Evolutionary conservation across 768 basidiomycete genomes (phyloP).

Genomic region (Boletus huronensis): DNA sequence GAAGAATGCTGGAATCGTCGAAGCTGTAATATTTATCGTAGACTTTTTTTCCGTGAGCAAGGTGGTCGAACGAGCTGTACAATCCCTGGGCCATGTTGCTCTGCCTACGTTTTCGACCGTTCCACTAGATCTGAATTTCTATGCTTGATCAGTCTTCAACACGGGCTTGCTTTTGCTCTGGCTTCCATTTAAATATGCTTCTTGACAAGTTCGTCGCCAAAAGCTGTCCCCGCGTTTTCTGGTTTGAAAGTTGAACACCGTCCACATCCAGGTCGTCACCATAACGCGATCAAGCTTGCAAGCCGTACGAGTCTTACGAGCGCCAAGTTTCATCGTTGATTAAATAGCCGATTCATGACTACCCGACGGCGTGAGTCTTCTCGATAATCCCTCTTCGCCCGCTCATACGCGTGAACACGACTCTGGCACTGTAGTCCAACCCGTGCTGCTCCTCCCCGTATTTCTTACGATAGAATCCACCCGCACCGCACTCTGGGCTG

Average conservation of each 20-base stretch:
- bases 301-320: neutral
- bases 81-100: neutral
- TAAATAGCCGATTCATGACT: neutral
- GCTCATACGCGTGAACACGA: neutral
- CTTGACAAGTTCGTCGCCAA: neutral
- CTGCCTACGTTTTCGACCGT: neutral
- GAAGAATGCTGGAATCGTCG: neutral
- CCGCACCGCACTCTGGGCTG: neutral
- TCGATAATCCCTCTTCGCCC: neutral
- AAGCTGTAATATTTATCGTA: constrained; percentile 21
- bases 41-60: constrained; percentile 2
- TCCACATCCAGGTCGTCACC: neutral
- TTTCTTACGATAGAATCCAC: constrained; percentile 14
- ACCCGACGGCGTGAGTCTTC: neutral
- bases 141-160: neutral
- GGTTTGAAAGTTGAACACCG: neutral
- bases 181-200: constrained; percentile 8
- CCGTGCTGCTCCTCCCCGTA: constrained; percentile 3
- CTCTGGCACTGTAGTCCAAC: constrained; percentile 1
- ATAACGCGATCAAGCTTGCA: neutral
- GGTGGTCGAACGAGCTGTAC: constrained; percentile 3
- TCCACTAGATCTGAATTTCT: neutral
- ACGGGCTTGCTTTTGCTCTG: no score
- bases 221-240: neutral
- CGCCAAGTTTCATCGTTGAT: neutral